These are phyloP conservation scores for Camelina laxa DNA, from an alignment of 345 rosid species.

Conservation along the genomic window DNA sequence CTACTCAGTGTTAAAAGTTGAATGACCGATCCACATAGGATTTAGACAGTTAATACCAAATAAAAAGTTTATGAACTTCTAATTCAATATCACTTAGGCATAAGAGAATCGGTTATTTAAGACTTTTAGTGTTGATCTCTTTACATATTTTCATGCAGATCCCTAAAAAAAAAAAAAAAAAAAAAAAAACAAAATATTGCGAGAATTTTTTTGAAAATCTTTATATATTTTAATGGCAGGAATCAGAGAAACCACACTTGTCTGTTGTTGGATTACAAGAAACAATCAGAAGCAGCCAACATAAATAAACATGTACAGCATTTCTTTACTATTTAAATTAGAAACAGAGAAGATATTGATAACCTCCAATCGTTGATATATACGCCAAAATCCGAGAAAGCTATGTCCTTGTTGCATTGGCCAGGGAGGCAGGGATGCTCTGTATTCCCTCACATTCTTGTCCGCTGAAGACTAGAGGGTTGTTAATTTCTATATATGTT, in stretches of 20 bases:
- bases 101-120: too few species aligned
- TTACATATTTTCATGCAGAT: not conserved
- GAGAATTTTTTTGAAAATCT: too few species aligned
- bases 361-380: not conserved
- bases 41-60: not conserved
- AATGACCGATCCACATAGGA: not conserved
- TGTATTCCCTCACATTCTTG: not conserved
- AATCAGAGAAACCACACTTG: slow-evolving; percentile 46
- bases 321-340: not conserved
- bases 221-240: slow-evolving; percentile 62
- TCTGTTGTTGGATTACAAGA: slow-evolving; percentile 33
- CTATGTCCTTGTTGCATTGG: not conserved
- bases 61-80: too few species aligned
- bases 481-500: not conserved
- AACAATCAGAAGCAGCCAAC: slow-evolving; percentile 14
- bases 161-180: too few species aligned
- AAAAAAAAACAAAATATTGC: too few species aligned
- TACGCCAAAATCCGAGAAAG: not conserved
- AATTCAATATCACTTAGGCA: too few species aligned
- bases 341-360: not conserved
- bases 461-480: not conserved
- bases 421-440: not conserved
- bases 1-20: not conserved
- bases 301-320: not conserved
- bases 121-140: not conserved